Evolutionary conservation across 1,139 yeast genomes (phyloP).

Genomic region (Hansenula sp.): DNA sequence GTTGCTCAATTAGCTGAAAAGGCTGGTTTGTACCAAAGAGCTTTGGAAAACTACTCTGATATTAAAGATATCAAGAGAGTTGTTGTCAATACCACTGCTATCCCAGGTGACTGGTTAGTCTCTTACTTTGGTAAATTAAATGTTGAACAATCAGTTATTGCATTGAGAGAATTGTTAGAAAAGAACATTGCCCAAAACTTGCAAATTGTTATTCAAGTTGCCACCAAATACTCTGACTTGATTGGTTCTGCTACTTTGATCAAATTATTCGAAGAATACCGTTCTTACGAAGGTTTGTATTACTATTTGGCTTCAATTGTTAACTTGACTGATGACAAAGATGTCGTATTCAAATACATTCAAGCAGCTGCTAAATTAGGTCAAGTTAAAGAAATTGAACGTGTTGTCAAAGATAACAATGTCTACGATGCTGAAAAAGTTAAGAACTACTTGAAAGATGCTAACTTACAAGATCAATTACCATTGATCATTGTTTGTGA

Average conservation of each 20-base stretch:
- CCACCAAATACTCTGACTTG: slow-evolving; percentile 92
- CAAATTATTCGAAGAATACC: slow-evolving; percentile 88
- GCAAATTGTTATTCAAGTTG: slow-evolving; percentile 93
- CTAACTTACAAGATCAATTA: slow-evolving; percentile 88
- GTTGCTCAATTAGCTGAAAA: slow-evolving; percentile 91
- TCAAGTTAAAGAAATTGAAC: slow-evolving; percentile 90
- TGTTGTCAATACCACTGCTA: slow-evolving; percentile 77
- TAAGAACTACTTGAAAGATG: slow-evolving; percentile 93
- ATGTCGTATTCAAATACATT: slow-evolving; percentile 92
- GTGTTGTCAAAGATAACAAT: slow-evolving; percentile 90
- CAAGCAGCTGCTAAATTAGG: slow-evolving; percentile 90
- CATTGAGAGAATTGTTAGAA: slow-evolving; percentile 81
- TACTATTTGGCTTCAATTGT: slow-evolving; percentile 92
- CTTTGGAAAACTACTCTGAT: slow-evolving; percentile 92
- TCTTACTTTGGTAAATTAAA: slow-evolving; percentile 89
- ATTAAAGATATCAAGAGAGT: slow-evolving; percentile 94
- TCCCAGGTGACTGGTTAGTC: slow-evolving; percentile 94
- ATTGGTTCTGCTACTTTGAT: slow-evolving; percentile 84
- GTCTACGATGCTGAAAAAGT: slow-evolving; percentile 97
- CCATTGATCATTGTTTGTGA: slow-evolving; percentile 97
- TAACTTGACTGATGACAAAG: slow-evolving; percentile 89
- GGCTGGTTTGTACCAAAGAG: slow-evolving; percentile 91
- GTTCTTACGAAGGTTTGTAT: slow-evolving; percentile 89
- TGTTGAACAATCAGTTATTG: slow-evolving; percentile 88
- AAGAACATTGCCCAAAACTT: slow-evolving; percentile 81